These are phyloP conservation scores for Yamadazyma ubonensis DNA, from an alignment of 805 yeast genomes.

Conservation along the genomic window DNA sequence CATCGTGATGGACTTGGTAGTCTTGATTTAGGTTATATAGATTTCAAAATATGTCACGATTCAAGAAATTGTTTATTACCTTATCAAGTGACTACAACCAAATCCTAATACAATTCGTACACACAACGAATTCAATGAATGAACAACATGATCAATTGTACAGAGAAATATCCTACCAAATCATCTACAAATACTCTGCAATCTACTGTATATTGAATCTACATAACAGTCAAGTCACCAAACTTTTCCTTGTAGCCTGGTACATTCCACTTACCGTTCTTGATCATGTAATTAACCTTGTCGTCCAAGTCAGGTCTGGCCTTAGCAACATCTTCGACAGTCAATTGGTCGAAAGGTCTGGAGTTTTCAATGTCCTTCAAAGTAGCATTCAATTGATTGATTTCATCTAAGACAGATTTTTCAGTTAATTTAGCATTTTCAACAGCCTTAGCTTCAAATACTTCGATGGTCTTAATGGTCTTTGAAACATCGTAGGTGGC, in stretches of 20 bases:
- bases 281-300: conserved; percentile 91
- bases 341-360: conserved; percentile 95
- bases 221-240: conserved; percentile 95
- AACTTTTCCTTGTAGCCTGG: conserved; percentile 99
- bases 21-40: too few relatives aligned
- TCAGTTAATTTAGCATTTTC: conserved; percentile 95
- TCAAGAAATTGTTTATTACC: too few relatives aligned
- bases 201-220: conserved; percentile 17
- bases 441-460: conserved; percentile 92
- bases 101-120: too few relatives aligned
- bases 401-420: conserved; percentile 80
- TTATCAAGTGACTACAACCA: too few relatives aligned
- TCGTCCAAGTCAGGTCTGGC: conserved; percentile 98
- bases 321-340: conserved; percentile 89
- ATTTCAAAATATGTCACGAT: too few relatives aligned
- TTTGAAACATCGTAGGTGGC: conserved; percentile 81
- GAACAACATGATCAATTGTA: too few relatives aligned
- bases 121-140: too few relatives aligned
- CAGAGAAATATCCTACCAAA: too few relatives aligned
- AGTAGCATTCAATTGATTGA: conserved; percentile 81
- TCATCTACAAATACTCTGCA: background rate
- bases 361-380: conserved; percentile 93
- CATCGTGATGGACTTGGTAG: too few relatives aligned
- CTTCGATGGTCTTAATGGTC: conserved; percentile 87
- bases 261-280: conserved; percentile 96